A percentile compares a stretch with the other conserved stretches of the same genome.
phyloP scores from a whole-genome alignment of 805 yeast genomes.

The Ogataea methanolica region DNA sequence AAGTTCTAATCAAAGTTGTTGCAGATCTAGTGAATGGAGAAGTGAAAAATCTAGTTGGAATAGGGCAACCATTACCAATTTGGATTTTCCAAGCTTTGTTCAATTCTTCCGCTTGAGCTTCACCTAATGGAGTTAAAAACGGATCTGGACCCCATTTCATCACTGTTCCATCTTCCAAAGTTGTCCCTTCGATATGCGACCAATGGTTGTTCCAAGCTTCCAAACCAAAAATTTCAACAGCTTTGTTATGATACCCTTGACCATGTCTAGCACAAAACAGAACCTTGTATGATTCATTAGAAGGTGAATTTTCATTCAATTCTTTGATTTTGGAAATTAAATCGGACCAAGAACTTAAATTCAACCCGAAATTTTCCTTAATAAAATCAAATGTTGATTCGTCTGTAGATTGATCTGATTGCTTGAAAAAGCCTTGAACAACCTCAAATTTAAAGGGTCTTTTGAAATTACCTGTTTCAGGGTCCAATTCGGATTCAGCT shows the following conservation, averaged over 20 bases:
- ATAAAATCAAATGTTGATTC: constrained; percentile 43
- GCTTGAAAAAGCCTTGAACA: constrained; percentile 48
- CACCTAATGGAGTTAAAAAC: constrained; percentile 49
- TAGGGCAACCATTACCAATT: constrained; percentile 42
- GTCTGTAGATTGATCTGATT: constrained; percentile 38
- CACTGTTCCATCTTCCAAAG: constrained; percentile 39
- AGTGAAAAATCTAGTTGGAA: constrained; percentile 52
- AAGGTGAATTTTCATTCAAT: constrained; percentile 32
- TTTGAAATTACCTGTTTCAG: constrained; percentile 19
- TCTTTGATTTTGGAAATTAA: constrained; percentile 29
- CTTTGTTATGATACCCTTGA: constrained; percentile 61
- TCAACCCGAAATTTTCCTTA: constrained; percentile 40
- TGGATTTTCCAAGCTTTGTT: constrained; percentile 40
- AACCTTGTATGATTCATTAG: constrained; percentile 42
- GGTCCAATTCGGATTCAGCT: constrained; percentile 18
- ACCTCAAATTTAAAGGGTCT: constrained; percentile 45
- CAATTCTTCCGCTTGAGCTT: constrained; percentile 49
- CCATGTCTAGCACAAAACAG: constrained; percentile 63
- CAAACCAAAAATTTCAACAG: constrained; percentile 49
- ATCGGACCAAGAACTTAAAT: constrained; percentile 36
- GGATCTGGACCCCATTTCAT: constrained; percentile 60
- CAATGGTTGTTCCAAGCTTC: constrained; percentile 56
- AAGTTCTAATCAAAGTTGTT: constrained; percentile 51
- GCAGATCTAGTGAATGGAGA: constrained; percentile 64
- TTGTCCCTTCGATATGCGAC: constrained; percentile 40